Base-by-base conservation (phyloP, 2,329 filamentous ascomycete genomes). In the Phaeosphaeria sp. region DNA sequence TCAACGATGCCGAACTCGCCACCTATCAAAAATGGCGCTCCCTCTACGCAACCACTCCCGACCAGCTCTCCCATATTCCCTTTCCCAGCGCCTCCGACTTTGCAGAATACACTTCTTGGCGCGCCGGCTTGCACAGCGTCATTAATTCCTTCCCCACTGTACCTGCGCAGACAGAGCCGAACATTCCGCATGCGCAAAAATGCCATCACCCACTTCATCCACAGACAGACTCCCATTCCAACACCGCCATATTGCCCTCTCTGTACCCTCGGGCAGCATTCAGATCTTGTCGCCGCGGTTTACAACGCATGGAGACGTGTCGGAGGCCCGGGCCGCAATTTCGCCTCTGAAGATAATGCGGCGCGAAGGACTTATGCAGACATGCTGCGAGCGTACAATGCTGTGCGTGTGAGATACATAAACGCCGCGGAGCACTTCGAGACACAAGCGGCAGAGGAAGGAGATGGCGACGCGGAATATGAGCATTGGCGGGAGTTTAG, bases 251-350 rank as follows among this genome's bases (percentile, higher is more conserved):
- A 46, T 23, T 67, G 64, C 41, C 52, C 62, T 0, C 30, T 55
- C 15, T 67, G 64, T 21, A 54, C n/a, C 1, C 48, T 64, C 9
- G 36, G 46, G 9, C 52, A 50, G 0, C 63, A 65, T 42, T 48
- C 59, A 9, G 22, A 42, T n/a, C 42, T 65, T 13, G 25, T 63
- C 15, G 33, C 2, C 2, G 52, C 42, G 21, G 2, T 67, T 1
- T 46, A 43, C 23, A 23, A 42, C 0, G 56, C 50, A 15, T 67
- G 60, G 60, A 1, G n/a, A 1, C 42, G 55, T 1, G 6, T 54
- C 1, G 63, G 63, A 3, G 64, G 58, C 9, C 61, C 64, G 1
- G 65, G 63, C 60, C 55, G 55, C 17, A n/a, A 27, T 3, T 23
- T 13, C 25, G 22, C 22, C 2, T n/a, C 33, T 15, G 46, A 27